Evolutionary conservation across 2,329 filamentous ascomycete genomes (phyloP), one percentile per base, ranked within the genome.

Genomic region (Tolypocladium sp.): DNA sequence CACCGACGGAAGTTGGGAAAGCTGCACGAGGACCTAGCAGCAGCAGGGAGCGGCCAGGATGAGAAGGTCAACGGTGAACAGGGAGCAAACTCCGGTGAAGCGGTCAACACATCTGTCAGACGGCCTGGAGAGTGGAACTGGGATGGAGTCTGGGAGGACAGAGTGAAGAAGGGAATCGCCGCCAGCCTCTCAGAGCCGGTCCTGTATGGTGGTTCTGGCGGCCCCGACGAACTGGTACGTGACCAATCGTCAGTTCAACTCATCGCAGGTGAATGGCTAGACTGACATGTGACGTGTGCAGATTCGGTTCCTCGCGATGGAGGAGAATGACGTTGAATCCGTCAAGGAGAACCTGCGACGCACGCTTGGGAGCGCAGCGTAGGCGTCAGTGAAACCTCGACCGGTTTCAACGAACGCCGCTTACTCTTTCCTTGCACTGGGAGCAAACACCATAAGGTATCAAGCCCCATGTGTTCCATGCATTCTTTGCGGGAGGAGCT

Each of bases 101-200:
- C 38, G 17, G 27, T 63, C 1, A 65, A 62, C 33, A 44, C 46
- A 52, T 57, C 54, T 1, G 54, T 61, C 15, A 51, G 64, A 41
- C 59, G 59, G 37, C 91, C 91, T 0, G 90, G 89, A 8, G 89
- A 96, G 67, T 97, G 93, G 93, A 96, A 96, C 69, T 97, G 93
- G 93, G 91, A 96, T 68, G 92, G 93, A 0, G 93, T 97, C 0
- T 99, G 93, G 93, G 90, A 95, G 70, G 88, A 92, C 63, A 83
- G 93, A 58, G 92, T 96, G 1, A 87, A 85, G 72, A 90, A 88
- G 71, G 89, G 89, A 22, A 84, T 97, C 51, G 83, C 87, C 56
- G 81, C 83, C 12, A 96, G 91, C 68, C 75, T 91, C 56, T 90
- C 90, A 1, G 93, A 97, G 65, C 78, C 86, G 2, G 86, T 91